phyloP scores from a whole-genome alignment of 345 rosid genomes.

The Alliaria petiolata region DNA sequence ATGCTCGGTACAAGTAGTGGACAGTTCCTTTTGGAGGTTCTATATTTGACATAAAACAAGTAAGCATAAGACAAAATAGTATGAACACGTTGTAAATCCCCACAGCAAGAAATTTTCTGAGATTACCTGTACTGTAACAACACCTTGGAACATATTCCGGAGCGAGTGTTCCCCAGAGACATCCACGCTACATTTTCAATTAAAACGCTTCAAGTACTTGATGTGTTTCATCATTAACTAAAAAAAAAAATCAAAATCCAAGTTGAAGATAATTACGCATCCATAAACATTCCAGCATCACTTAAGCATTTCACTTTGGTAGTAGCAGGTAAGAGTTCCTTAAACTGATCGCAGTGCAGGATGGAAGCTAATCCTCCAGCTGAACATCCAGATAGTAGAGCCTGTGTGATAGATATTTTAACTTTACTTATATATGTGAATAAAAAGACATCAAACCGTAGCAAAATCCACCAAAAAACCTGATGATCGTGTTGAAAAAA shows the following conservation, averaged over 20 bases:
- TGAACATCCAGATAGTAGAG: constrained; percentile 96
- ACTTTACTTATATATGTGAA: background rate
- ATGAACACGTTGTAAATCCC: background rate
- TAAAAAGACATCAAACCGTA: background rate
- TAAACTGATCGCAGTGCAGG: constrained; percentile 77
- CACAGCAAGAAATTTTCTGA: background rate
- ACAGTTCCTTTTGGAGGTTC: constrained; percentile 68
- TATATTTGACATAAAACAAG: constrained; percentile 21
- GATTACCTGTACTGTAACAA: constrained; percentile 76
- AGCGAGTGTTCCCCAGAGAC: constrained; percentile 77
- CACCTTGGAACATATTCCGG: constrained; percentile 59
- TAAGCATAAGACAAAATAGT: background rate
- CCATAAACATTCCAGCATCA: constrained; percentile 94
- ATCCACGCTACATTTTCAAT: constrained; percentile 51
- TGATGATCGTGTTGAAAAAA: background rate
- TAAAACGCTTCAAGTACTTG: background rate
- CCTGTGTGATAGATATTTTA: constrained; percentile 37
- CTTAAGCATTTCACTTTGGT: constrained; percentile 86
- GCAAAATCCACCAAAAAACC: background rate
- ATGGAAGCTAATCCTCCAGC: constrained; percentile 91
- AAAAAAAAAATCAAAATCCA: background rate
- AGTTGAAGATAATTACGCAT: constrained; percentile 44
- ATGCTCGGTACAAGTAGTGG: constrained; percentile 59
- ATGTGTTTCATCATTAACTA: background rate
- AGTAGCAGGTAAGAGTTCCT: constrained; percentile 42